Evolutionary conservation across 1,284 basidiomycete genomes (phyloP).

Genomic region (Marasmius sp.): DNA sequence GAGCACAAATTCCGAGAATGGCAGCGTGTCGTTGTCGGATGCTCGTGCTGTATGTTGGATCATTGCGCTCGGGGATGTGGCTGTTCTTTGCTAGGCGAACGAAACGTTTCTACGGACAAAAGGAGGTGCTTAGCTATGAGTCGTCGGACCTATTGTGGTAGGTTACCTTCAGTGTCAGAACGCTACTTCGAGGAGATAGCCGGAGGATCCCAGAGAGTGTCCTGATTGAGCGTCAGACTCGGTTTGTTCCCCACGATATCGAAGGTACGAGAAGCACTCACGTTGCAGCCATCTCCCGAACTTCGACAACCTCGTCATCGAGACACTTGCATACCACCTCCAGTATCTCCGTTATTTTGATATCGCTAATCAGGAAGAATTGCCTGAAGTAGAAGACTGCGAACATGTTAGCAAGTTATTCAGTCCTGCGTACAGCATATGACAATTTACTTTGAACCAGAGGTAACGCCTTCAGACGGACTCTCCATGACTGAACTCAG

Average conservation of each 20-base stretch:
- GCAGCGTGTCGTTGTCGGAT: conserved; percentile 76
- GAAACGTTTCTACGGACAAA: conserved; percentile 62
- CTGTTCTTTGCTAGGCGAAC: conserved; percentile 61
- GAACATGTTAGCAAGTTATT: not conserved
- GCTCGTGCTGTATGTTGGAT: conserved; percentile 59
- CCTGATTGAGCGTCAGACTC: conserved; percentile 31
- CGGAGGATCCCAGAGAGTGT: conserved; percentile 81
- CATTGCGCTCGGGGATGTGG: conserved; percentile 55
- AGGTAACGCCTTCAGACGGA: conserved; percentile 71
- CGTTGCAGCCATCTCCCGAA: conserved; percentile 76
- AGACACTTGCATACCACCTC: conserved; percentile 71
- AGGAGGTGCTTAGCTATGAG: conserved; percentile 4
- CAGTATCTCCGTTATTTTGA: conserved; percentile 65
- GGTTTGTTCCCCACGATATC: not conserved
- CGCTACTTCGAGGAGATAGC: conserved; percentile 74
- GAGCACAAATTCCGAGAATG: conserved; percentile 76
- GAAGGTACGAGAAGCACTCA: conserved; percentile 29
- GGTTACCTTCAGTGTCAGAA: conserved; percentile 64
- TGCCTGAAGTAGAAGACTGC: conserved; percentile 77
- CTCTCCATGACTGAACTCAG: conserved; percentile 62
- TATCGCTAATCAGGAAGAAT: conserved; percentile 60
- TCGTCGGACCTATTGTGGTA: not conserved
- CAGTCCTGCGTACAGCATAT: conserved; percentile 3
- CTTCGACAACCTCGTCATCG: conserved; percentile 75
- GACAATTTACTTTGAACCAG: conserved; percentile 61